Percentiles rank a stretch among this genome's conserved stretches.
Evolutionary conservation across 2,329 filamentous ascomycete genomes (phyloP).

Genomic region (Sclerotinia spermophila): DNA sequence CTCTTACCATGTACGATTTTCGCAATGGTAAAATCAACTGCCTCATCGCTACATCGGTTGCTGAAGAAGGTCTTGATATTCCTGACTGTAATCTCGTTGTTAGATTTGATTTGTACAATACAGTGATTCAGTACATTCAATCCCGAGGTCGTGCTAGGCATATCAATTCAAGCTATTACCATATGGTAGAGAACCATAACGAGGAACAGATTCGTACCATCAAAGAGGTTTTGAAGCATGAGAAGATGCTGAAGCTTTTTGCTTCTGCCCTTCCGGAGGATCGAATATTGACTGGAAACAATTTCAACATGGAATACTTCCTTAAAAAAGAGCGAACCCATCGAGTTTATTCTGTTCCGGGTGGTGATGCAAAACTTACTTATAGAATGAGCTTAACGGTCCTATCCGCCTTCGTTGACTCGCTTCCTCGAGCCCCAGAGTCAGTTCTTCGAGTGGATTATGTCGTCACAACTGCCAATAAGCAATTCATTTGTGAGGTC

Average conservation of each 20-base stretch:
- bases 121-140: slow-evolving; percentile 93
- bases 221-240: slow-evolving; percentile 56
- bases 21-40: slow-evolving; percentile 57
- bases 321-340: slow-evolving; percentile 45
- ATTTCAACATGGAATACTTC: slow-evolving; percentile 54
- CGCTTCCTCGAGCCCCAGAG: slow-evolving; percentile 51
- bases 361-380: slow-evolving; percentile 73
- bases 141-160: slow-evolving; percentile 84
- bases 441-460: slow-evolving; percentile 51
- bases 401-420: slow-evolving; percentile 69
- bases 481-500: slow-evolving; percentile 71
- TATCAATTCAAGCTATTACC: slow-evolving; percentile 71
- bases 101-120: slow-evolving; percentile 82
- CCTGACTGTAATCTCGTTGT: slow-evolving; percentile 65
- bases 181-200: slow-evolving; percentile 77
- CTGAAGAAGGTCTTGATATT: slow-evolving; percentile 65
- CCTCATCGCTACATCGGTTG: slow-evolving; percentile 63
- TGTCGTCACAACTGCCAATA: slow-evolving; percentile 52
- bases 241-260: slow-evolving; percentile 66
- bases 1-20: slow-evolving; percentile 66
- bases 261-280: slow-evolving; percentile 73
- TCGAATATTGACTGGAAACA: slow-evolving; percentile 60
- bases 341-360: slow-evolving; percentile 52
- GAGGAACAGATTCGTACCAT: slow-evolving; percentile 53
- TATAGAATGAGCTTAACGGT: slow-evolving; percentile 70